These are phyloP conservation scores for Mucor irregularis DNA, from an alignment of 371 early-diverging fungal genomes.

Conservation along the genomic window DNA sequence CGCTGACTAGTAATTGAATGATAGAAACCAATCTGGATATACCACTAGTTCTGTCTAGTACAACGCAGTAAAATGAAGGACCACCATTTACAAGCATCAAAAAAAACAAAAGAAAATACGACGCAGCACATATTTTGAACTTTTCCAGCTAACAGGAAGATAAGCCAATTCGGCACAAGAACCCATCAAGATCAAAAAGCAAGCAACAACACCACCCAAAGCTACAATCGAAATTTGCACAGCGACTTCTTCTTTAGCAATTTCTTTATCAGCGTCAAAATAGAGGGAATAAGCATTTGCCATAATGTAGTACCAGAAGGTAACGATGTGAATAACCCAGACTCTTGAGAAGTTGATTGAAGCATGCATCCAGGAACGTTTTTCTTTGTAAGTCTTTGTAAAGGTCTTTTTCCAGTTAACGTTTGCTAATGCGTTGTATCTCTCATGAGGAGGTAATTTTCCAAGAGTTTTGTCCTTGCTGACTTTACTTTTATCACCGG, in stretches of 20 bases:
- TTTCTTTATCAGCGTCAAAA: slow-evolving; percentile 39
- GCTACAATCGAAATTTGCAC: slow-evolving; percentile 74
- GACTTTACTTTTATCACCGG: neutral
- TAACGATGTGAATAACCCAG: slow-evolving; percentile 84
- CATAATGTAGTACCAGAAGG: slow-evolving; percentile 83
- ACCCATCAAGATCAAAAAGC: slow-evolving; percentile 66
- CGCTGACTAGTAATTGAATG: slow-evolving; percentile 66
- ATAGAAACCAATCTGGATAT: slow-evolving; percentile 63
- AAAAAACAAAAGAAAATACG: slow-evolving; percentile 63
- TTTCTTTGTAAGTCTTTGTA: slow-evolving; percentile 86
- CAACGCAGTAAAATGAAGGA: slow-evolving; percentile 67
- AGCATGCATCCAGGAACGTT: slow-evolving; percentile 83
- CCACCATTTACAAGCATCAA: slow-evolving; percentile 66
- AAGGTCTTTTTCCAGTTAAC: slow-evolving; percentile 77
- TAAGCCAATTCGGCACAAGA: slow-evolving; percentile 73
- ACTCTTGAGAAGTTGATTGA: slow-evolving; percentile 85
- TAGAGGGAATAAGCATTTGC: slow-evolving; percentile 75
- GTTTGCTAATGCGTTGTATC: slow-evolving; percentile 64
- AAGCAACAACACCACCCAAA: slow-evolving; percentile 74
- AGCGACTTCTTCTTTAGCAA: slow-evolving; percentile 43
- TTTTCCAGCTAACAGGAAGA: slow-evolving; percentile 65
- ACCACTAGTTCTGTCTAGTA: slow-evolving; percentile 47
- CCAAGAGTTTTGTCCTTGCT: slow-evolving; percentile 51
- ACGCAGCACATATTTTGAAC: slow-evolving; percentile 58
- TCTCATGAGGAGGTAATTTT: slow-evolving; percentile 62